Evolutionary conservation across 768 basidiomycete species (phyloP), one percentile per base, ranked within the genome.

Genomic region (Pulveroboletus ravenelii): DNA sequence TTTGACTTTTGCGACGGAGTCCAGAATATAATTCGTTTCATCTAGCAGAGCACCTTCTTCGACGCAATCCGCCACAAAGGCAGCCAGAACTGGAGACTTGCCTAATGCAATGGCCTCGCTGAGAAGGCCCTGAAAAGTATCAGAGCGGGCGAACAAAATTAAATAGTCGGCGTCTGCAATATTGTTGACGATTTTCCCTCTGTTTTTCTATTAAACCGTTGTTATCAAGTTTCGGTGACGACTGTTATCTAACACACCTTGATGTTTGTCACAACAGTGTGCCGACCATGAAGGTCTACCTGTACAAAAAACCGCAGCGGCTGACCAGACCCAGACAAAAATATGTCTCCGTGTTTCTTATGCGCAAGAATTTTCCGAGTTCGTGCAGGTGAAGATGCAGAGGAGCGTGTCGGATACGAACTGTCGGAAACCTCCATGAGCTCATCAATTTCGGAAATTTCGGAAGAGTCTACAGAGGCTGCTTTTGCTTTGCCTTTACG

Each of bases 231-330:
- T 35, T 32, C 17, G 10, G 10, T 7, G 23, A 40, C 46, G 39
- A 37, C 17, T 31, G 25, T 23, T 12, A 10, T 20, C 41, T 15
- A 15, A 62, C 72, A 51, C 47, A 85, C 87, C 78, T 84, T 87
- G 62, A 89, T 82, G 8, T 71, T 67, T 40, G 69, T 69, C 20
- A 84, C 74, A 25, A 83, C 61, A 1, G 70, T 64, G 14, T 70
- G 67, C 20, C 86, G 74, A 44, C 79, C 78, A 39, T 74, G 74
- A 1, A 84, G 70, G 56, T 84, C 84, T n/a, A 87, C 71, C 60
- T 86, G 84, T 32, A 88, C 81, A 56, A 79, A 86, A 56, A 88
- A 87, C 12, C 69, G 62, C 41, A 82, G 58, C 0, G 76, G 68
- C 45, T 66, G 58, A 3, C 79, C 84, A 31, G 68, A 59, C 20